phyloP scores from a whole-genome alignment of 1,284 basidiomycete species.

The Singerocomus rubriflavus region DNA sequence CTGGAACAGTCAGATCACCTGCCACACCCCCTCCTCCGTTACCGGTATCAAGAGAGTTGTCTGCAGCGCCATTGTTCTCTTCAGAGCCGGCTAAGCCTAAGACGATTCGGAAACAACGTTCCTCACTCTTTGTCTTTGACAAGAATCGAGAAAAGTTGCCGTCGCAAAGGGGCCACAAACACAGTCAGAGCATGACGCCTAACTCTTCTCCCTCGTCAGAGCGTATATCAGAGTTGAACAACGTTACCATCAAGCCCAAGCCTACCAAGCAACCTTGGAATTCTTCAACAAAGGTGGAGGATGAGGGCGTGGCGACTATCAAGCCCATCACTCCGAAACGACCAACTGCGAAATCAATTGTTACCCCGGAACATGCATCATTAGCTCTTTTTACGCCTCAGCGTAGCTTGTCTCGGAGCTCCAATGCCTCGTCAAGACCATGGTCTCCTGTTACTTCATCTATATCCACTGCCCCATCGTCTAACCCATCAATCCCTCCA shows the following conservation, averaged over 20 bases:
- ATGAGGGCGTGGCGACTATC: conserved; percentile 46
- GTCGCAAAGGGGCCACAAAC: conserved; percentile 58
- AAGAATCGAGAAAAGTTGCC: conserved; percentile 38
- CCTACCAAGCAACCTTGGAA: conserved; percentile 63
- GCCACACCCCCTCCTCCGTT: conserved; percentile 48
- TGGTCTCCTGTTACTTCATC: conserved; percentile 77
- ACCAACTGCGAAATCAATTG: conserved; percentile 43
- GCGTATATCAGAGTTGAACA: conserved; percentile 36
- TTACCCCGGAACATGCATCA: conserved; percentile 42
- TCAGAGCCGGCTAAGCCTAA: conserved; percentile 48
- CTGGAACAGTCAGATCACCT: conserved; percentile 43
- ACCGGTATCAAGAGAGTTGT: conserved; percentile 26
- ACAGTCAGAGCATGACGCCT: conserved; percentile 67
- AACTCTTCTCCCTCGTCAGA: conserved; percentile 53
- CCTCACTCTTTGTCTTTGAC: conserved; percentile 56
- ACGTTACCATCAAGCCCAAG: conserved; percentile 43
- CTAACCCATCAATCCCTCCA: conserved; percentile 43
- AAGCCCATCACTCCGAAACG: conserved; percentile 51
- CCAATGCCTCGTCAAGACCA: conserved; percentile 73
- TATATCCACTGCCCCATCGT: conserved; percentile 64
- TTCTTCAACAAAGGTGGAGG: conserved; percentile 67
- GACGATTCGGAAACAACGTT: conserved; percentile 50
- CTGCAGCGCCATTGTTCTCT: conserved; percentile 37
- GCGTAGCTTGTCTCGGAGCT: conserved; percentile 64
- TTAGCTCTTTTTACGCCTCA: conserved; percentile 48